Conservation (phyloP, 305 asterid genomes). For the Plantago coronopus region DNA sequence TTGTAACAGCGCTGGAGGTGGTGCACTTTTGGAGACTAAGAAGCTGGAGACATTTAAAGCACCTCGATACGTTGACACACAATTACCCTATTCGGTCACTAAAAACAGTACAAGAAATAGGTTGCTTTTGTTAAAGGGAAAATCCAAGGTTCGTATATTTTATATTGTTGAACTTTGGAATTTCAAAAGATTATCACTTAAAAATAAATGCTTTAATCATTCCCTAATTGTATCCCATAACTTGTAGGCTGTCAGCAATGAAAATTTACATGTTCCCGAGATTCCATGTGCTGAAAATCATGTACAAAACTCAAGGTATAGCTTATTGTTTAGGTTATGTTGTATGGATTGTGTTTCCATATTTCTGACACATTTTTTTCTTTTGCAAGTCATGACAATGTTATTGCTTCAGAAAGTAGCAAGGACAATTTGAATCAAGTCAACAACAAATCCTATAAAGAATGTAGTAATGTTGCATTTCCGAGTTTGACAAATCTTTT, state of each 20-base stretch:
- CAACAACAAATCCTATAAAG: slow-evolving; percentile 32
- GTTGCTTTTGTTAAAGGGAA: slow-evolving; percentile 50
- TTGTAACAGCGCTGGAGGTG: slow-evolving; percentile 45
- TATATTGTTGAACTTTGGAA: slow-evolving; percentile 1
- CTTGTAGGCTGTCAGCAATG: slow-evolving; percentile 44
- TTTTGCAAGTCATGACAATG: slow-evolving; percentile 37
- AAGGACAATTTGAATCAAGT: slow-evolving; percentile 32
- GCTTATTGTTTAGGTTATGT: slow-evolving; percentile 14
- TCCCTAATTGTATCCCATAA: slow-evolving; percentile 7
- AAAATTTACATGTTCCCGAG: slow-evolving; percentile 30
- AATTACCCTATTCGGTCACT: slow-evolving; percentile 62
- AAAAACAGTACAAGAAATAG: slow-evolving; percentile 53
- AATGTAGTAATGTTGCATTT: slow-evolving; percentile 42
- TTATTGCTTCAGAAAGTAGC: slow-evolving; percentile 40
- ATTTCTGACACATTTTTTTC: slow-evolving; percentile 21
- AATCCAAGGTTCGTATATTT: slow-evolving; percentile 46
- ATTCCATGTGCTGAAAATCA: slow-evolving; percentile 36
- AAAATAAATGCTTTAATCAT: background rate
- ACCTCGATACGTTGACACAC: slow-evolving; percentile 50
- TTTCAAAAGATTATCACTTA: slow-evolving; percentile 7
- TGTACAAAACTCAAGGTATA: slow-evolving; percentile 44
- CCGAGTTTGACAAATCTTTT: slow-evolving; percentile 64
- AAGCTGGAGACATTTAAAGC: slow-evolving; percentile 49
- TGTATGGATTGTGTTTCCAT: slow-evolving; percentile 6
- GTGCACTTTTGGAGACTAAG: slow-evolving; percentile 40